Conservation (phyloP, 495 filamentous ascomycete species). For the Talaromyces borbonicus region DNA sequence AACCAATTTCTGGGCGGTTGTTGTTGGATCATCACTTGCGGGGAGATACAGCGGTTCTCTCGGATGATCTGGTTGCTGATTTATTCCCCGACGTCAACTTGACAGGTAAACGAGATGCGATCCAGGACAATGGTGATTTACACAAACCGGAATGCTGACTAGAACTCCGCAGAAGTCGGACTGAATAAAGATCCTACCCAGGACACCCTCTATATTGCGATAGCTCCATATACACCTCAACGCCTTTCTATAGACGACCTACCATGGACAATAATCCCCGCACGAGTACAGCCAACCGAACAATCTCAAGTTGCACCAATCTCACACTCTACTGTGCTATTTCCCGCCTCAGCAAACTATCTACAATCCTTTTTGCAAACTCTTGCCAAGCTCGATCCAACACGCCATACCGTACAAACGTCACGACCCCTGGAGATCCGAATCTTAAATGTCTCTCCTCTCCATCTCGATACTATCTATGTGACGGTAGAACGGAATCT, state of each 20-base stretch:
- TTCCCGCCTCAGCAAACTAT: conserved; percentile 70
- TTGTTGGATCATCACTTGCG: conserved; percentile 71
- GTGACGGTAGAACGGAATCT: conserved; percentile 76
- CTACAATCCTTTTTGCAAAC: conserved; percentile 64
- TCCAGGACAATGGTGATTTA: not conserved
- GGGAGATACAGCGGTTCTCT: conserved; percentile 80
- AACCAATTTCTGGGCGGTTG: conserved; percentile 53
- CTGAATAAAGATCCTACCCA: conserved; percentile 13
- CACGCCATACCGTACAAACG: conserved; percentile 41
- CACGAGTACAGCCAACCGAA: conserved; percentile 54
- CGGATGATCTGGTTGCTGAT: conserved; percentile 74
- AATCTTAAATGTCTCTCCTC: conserved; percentile 67
- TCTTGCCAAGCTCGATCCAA: conserved; percentile 50
- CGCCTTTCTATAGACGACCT: conserved; percentile 48
- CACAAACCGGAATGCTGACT: not conserved
- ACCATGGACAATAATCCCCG: conserved; percentile 78
- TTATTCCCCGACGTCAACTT: conserved; percentile 55
- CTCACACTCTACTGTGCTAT: conserved; percentile 68
- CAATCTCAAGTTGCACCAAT: conserved; percentile 64
- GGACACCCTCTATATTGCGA: conserved; percentile 54
- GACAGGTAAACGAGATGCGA: conserved; percentile 20
- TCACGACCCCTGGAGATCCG: conserved; percentile 66
- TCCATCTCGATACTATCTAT: conserved; percentile 73
- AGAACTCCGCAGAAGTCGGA: conserved; percentile 7
- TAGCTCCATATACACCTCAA: conserved; percentile 69